Base-by-base conservation (phyloP, 2,329 filamentous ascomycete species). In the Monilinia vaccinii-corymbosi region DNA sequence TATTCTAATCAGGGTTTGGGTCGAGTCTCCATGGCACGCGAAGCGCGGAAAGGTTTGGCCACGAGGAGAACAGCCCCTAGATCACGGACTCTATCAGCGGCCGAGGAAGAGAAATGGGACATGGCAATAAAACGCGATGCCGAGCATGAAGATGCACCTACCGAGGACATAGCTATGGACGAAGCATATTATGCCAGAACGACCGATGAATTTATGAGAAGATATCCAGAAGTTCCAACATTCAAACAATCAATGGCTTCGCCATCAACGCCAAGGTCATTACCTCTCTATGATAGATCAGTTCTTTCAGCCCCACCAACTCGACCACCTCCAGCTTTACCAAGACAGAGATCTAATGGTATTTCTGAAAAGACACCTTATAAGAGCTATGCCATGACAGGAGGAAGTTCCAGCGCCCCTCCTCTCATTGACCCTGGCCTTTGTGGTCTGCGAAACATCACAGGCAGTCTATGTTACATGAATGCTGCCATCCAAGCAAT, bases 401-500 rank as follows among this genome's bases (percentile, higher is more conserved):
- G 31, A 21, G 55, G 52, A 23, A 55, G 32, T 10, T 23, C 38
- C 9, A 55, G 51, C 21, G 18, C 21, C n/a, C 34, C 67, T 3
- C 74, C 74, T 40, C 71, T 71, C n/a, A 68, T 28, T 14, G 49
- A 28, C 1, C 57, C 40, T 5, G 59, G 85, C n/a, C 77, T 78
- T 40, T 88, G 89, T 13, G 92, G 93, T 0, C 79, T 97, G 14
- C 76, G 84, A 61, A 97, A 97, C 67, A 89, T 91, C 45, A 83
- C 85, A 1, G 86, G 88, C 50, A 92, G 88, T 65, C 23, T 47
- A 10, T 97, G 93, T 72, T 97, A 96, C 71, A 91, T 94, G 78
- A 97, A 96, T 73, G 87, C 90, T n/a, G 86, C 87, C 0, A 78
- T 97, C 31, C 93, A 97, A 73, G 88, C 88, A 62, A 76, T 97